A percentile compares a stretch with the other conserved stretches of the same genome.
Evolutionary conservation across 352 stramenopile genomes (phyloP).

Genomic region (Thalassiosira livingstoniorum): DNA sequence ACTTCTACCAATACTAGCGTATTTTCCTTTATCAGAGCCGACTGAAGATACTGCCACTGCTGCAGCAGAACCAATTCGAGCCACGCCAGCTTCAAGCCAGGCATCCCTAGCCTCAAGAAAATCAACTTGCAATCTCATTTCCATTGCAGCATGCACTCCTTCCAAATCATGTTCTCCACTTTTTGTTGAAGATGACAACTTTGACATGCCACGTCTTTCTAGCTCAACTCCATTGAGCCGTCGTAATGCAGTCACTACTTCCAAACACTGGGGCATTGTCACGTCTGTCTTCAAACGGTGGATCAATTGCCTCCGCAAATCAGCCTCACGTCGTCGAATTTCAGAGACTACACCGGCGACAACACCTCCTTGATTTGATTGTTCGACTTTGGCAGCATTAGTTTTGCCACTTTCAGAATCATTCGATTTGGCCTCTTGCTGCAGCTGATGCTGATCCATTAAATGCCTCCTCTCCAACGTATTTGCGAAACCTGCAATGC

Average conservation of each 20-base stretch:
- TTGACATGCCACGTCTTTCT: slow-evolving; percentile 75
- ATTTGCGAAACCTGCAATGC: slow-evolving; percentile 93
- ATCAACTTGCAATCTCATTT: slow-evolving; percentile 84
- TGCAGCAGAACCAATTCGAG: slow-evolving; percentile 50
- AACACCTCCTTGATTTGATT: slow-evolving; percentile 44
- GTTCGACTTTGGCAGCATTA: slow-evolving; percentile 18
- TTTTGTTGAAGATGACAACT: slow-evolving; percentile 6
- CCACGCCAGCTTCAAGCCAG: slow-evolving; percentile 75
- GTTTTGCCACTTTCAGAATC: neutral
- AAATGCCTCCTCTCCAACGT: slow-evolving; percentile 86
- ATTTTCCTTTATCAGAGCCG: neutral
- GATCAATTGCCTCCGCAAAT: slow-evolving; percentile 80
- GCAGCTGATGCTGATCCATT: slow-evolving; percentile 9
- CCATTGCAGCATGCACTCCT: slow-evolving; percentile 76
- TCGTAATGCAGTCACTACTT: slow-evolving; percentile 86
- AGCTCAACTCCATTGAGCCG: slow-evolving; percentile 87
- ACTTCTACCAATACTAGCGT: neutral
- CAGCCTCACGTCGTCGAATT: slow-evolving; percentile 75
- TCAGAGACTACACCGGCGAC: slow-evolving; percentile 78
- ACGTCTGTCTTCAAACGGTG: slow-evolving; percentile 78
- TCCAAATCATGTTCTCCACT: slow-evolving; percentile 66
- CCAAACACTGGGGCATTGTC: slow-evolving; percentile 84
- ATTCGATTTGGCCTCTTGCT: no score
- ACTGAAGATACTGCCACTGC: slow-evolving; percentile 30
- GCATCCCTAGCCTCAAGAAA: slow-evolving; percentile 86